Evolutionary conservation across 1,284 basidiomycete genomes (phyloP), one percentile per base, ranked within the genome.

Genomic region (Entoloma clypeatum): DNA sequence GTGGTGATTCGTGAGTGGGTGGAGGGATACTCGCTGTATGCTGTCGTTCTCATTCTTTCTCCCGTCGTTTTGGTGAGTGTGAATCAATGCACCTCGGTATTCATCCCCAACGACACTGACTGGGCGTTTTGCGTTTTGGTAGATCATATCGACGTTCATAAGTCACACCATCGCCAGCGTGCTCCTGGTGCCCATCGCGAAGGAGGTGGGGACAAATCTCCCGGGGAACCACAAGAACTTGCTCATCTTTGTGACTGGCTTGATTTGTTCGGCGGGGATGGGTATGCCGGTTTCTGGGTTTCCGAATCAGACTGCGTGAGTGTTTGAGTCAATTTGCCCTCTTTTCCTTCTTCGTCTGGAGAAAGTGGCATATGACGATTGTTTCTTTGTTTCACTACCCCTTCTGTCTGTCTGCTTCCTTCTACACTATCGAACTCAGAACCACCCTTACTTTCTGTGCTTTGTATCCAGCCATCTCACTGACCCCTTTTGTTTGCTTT

Each of bases 211-310:
- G 3, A 69, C 74, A 21, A 86, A 77, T 32, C 70, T 98, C 41
- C 74, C 79, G 2, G 81, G 71, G 2, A 56, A 73, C 41, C 86
- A 86, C 51, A 71, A 78, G 45, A 81, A 92, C 56, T 67, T 96
- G 7, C 75, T 97, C 48, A 89, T 96, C 55, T 94, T 96, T 69
- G 78, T 91, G 34, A 98, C 93, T 7, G 92, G 82, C 2, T 69
- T 99, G 48, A 88, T 96, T 43, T 97, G 94, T 56, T 94, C 91
- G 21, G 77, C 92, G 3, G 96, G 95, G 1, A 99, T 99, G 95
- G 96, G 94, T 5, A 86, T 99, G 74, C 94, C 94, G 3, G 93
- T 98, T 24, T 93, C 89, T 45, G 95, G 95, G 5, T 98, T 99
- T 72, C 95, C 94, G 0, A 97, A 97, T 63, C 90, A 94, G 68